A percentile compares a stretch with the other conserved stretches of the same genome.
Conservation (phyloP, 2,329 filamentous ascomycete genomes). For the Colletotrichum trifolii region DNA sequence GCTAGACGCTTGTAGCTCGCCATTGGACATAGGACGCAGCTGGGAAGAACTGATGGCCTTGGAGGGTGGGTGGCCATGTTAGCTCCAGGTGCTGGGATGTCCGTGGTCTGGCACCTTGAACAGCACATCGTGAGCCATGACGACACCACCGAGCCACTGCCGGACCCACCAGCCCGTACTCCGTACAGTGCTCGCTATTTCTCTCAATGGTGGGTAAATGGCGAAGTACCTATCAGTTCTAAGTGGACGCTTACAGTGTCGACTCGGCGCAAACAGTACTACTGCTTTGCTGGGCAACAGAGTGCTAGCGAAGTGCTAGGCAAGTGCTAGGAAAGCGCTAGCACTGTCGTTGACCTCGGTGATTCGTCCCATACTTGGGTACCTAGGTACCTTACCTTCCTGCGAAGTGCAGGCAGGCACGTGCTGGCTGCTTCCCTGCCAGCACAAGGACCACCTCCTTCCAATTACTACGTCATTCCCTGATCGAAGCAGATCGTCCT, state of each 20-base stretch:
- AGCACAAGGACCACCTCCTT: slow-evolving; percentile 24
- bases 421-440: background rate
- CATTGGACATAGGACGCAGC: no score
- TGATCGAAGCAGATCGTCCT: slow-evolving; percentile 10
- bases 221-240: no score
- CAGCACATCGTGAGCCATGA: slow-evolving; percentile 35
- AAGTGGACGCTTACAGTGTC: background rate
- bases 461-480: slow-evolving; percentile 26
- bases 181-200: background rate
- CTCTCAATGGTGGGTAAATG: background rate
- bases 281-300: slow-evolving; percentile 20
- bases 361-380: slow-evolving; percentile 1
- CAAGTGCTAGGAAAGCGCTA: background rate
- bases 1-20: slow-evolving; percentile 1
- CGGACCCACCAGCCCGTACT: slow-evolving; percentile 6
- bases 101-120: slow-evolving; percentile 18
- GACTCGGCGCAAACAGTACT: slow-evolving; percentile 1
- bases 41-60: background rate
- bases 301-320: background rate
- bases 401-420: background rate
- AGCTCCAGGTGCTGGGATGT: slow-evolving; percentile 10
- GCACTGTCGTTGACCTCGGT: slow-evolving; percentile 6
- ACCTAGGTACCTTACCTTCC: background rate
- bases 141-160: slow-evolving; percentile 36
- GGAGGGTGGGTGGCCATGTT: background rate